Evolutionary conservation across 1,284 basidiomycete species (phyloP).

Genomic region (Heterobasidion occidentale): DNA sequence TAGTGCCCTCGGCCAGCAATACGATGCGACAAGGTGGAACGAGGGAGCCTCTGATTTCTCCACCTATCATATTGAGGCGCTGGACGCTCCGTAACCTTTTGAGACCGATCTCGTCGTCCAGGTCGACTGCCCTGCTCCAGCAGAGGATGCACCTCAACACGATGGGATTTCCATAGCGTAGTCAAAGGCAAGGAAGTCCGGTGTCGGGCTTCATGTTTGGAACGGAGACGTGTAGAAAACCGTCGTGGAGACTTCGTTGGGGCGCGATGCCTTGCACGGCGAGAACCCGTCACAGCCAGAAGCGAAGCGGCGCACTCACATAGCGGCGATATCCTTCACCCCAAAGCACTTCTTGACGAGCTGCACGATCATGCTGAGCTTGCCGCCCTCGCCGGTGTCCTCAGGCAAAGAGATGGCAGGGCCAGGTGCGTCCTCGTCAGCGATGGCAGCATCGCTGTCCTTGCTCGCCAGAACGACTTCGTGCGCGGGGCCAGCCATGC

Average conservation of each 20-base stretch:
- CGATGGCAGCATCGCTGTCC: slow-evolving; percentile 40
- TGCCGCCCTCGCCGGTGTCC: slow-evolving; percentile 77
- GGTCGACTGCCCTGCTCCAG: too few species aligned
- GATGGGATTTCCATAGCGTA: too few species aligned
- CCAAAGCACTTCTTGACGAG: slow-evolving; percentile 83
- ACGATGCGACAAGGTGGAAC: too few species aligned
- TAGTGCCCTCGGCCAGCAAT: too few species aligned
- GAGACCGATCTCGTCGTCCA: too few species aligned
- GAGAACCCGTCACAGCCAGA: neutral
- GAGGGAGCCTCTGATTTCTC: too few species aligned
- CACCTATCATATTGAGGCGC: too few species aligned
- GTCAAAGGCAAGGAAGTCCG: too few species aligned
- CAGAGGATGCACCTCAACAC: too few species aligned
- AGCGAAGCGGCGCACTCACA: slow-evolving; percentile 37
- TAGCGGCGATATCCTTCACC: slow-evolving; percentile 86
- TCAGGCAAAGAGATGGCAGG: slow-evolving; percentile 72
- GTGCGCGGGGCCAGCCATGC: neutral
- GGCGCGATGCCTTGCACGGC: neutral
- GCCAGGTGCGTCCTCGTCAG: slow-evolving; percentile 25
- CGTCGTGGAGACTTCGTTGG: neutral
- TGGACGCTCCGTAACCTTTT: too few species aligned
- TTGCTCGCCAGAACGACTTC: neutral
- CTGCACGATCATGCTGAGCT: slow-evolving; percentile 85
- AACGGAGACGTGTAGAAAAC: neutral
- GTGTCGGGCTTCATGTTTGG: too few species aligned